These are phyloP conservation scores for Fusarium staphyleae DNA, from an alignment of 2,329 filamentous ascomycete genomes.

Conservation along the genomic window DNA sequence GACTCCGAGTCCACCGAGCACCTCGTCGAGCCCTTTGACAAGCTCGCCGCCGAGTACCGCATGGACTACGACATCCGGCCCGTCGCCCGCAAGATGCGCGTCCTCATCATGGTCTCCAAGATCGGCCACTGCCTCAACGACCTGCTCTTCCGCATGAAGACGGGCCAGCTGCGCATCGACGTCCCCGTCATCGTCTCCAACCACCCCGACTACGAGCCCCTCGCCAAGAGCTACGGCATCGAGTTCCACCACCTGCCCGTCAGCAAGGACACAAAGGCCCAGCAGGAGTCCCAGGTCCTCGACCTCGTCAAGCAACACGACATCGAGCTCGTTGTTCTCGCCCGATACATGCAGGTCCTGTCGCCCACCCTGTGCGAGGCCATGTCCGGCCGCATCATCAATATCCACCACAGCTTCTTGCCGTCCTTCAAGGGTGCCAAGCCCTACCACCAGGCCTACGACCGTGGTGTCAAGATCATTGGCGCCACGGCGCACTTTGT, in stretches of 20 bases:
- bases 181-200: slow-evolving; percentile 83
- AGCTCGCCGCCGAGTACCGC: slow-evolving; percentile 67
- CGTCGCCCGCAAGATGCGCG: slow-evolving; percentile 72
- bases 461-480: too few relatives aligned
- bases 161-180: slow-evolving; percentile 76
- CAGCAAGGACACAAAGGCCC: slow-evolving; percentile 75
- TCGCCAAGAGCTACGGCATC: slow-evolving; percentile 77
- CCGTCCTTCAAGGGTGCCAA: slow-evolving; percentile 88
- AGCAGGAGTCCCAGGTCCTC: slow-evolving; percentile 76
- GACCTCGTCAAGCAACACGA: slow-evolving; percentile 72
- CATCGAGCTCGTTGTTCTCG: slow-evolving; percentile 81
- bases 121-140: slow-evolving; percentile 88
- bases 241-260: slow-evolving; percentile 84
- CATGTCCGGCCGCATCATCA: slow-evolving; percentile 89
- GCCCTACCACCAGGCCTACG: slow-evolving; percentile 87
- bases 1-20: slow-evolving; percentile 55
- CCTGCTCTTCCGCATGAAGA: slow-evolving; percentile 79
- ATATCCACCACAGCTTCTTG: slow-evolving; percentile 89
- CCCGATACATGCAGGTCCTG: slow-evolving; percentile 88
- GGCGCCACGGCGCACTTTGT: too few relatives aligned
- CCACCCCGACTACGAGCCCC: slow-evolving; percentile 73
- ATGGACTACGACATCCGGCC: slow-evolving; percentile 78
- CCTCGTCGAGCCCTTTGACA: slow-evolving; percentile 63
- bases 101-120: slow-evolving; percentile 90
- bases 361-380: slow-evolving; percentile 75